Evolutionary conservation across 768 basidiomycete species (phyloP).

Genomic region (Hortiboletus flavorubellus): DNA sequence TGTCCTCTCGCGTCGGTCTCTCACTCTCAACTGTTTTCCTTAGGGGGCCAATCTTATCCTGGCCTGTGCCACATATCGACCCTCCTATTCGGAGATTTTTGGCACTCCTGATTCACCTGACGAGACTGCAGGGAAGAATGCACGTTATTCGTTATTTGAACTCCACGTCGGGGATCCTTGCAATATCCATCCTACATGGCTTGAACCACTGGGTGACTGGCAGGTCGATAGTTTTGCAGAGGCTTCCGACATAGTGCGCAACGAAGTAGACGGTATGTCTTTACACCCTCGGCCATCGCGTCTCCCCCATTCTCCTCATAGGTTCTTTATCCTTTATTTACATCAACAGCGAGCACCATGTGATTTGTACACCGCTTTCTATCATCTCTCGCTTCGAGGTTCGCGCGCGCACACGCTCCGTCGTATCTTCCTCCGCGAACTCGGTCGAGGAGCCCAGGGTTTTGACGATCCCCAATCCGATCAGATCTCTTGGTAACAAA

Average conservation of each 20-base stretch:
- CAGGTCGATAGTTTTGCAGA: constrained; percentile 45
- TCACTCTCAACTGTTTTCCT: background rate
- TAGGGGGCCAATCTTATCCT: constrained; percentile 36
- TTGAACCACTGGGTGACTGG: constrained; percentile 56
- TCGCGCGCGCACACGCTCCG: constrained; percentile 11
- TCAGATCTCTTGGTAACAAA: constrained; percentile 52
- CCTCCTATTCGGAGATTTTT: constrained; percentile 20
- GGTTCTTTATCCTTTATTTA: constrained; percentile 33
- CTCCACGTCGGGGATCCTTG: constrained; percentile 23
- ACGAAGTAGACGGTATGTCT: constrained; percentile 45
- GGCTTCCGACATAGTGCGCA: constrained; percentile 43
- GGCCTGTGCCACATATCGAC: constrained; percentile 40
- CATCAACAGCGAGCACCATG: constrained; percentile 40
- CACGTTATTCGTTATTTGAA: constrained; percentile 25
- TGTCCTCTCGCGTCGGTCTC: background rate
- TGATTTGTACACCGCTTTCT: constrained; percentile 42
- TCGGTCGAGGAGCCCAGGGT: constrained; percentile 26
- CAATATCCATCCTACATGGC: constrained; percentile 19
- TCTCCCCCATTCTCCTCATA: constrained; percentile 14
- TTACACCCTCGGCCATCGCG: background rate
- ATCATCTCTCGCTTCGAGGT: constrained; percentile 27
- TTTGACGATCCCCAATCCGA: constrained; percentile 58
- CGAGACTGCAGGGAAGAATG: constrained; percentile 1
- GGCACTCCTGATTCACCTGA: constrained; percentile 18
- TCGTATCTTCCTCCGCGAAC: constrained; percentile 15